Percentiles rank a stretch among this genome's conserved stretches.
phyloP scores from a whole-genome alignment of 208 protist species.

The Giardia muris region DNA sequence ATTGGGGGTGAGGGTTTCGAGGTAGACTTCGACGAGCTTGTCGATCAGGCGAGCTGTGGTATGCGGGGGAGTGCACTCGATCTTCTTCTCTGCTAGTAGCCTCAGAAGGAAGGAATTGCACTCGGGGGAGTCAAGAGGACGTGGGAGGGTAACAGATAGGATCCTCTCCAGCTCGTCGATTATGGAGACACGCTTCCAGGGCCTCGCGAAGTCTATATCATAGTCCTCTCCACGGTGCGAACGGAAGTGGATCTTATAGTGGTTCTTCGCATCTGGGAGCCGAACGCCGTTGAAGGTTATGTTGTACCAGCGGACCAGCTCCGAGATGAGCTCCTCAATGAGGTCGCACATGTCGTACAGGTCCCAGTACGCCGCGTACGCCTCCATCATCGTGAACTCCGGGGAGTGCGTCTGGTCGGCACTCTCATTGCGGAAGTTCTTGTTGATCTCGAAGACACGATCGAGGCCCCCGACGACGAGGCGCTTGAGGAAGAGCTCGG shows the following conservation, averaged over 20 bases:
- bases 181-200: constrained; percentile 82
- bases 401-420: constrained; percentile 91
- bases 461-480: constrained; percentile 95
- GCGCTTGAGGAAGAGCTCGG: constrained; percentile 97
- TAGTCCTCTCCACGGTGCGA: background rate
- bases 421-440: constrained; percentile 96
- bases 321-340: constrained; percentile 77
- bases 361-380: constrained; percentile 96
- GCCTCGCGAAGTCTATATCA: constrained; percentile 89
- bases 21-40: constrained; percentile 73
- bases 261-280: constrained; percentile 58
- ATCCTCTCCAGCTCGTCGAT: constrained; percentile 57
- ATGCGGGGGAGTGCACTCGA: constrained; percentile 56
- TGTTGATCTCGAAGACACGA: constrained; percentile 97
- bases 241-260: background rate
- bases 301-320: constrained; percentile 74
- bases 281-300: constrained; percentile 77
- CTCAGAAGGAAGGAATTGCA: background rate
- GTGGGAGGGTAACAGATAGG: constrained; percentile 54
- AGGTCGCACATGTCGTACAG: constrained; percentile 94
- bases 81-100: constrained; percentile 28
- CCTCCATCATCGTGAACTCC: constrained; percentile 98
- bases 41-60: constrained; percentile 88
- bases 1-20: constrained; percentile 82
- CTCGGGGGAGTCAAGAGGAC: background rate